These are phyloP conservation scores for Trichomonas gallinae DNA, from an alignment of 208 protist species.

Conservation along the genomic window DNA sequence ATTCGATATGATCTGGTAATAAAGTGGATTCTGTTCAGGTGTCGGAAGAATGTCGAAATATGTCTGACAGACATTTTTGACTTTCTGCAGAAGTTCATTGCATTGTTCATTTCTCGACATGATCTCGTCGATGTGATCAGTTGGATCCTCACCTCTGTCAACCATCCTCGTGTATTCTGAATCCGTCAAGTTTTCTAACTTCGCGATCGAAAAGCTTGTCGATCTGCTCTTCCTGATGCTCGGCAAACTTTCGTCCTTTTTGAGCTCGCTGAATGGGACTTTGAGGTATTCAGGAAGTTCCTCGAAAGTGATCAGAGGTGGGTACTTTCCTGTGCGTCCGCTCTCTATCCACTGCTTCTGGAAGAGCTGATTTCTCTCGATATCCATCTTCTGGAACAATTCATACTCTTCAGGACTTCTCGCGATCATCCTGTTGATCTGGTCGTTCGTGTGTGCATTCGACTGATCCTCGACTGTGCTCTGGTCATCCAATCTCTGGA, in stretches of 20 bases:
- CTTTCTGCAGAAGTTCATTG: background rate
- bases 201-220: background rate
- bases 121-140: background rate
- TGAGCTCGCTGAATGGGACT: background rate
- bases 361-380: background rate
- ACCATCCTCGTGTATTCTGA: background rate
- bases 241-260: background rate
- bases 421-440: conserved; percentile 12
- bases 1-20: background rate
- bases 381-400: background rate
- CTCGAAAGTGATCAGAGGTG: background rate
- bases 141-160: background rate
- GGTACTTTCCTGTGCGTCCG: background rate
- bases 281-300: background rate
- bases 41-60: background rate
- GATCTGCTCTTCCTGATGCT: background rate
- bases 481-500: background rate
- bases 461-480: background rate
- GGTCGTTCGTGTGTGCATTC: background rate
- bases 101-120: background rate
- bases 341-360: background rate
- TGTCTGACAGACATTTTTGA: background rate
- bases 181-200: background rate
- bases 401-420: background rate
- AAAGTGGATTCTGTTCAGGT: background rate